Percentiles rank a stretch among this genome's conserved stretches.
phyloP scores from a whole-genome alignment of 192 early-diverging fungal species.

The Backusella tarrabulga region DNA sequence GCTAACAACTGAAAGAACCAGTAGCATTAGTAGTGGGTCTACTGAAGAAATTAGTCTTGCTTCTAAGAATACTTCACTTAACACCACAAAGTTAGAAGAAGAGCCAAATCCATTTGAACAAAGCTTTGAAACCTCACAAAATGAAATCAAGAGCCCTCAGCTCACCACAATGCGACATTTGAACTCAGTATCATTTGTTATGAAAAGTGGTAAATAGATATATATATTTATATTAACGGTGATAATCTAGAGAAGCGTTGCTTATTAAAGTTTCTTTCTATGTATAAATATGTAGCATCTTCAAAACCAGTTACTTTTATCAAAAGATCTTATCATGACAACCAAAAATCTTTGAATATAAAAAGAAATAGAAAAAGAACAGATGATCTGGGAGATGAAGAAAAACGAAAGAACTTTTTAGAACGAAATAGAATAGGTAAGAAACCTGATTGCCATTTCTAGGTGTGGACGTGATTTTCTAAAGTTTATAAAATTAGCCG shows the following conservation, averaged over 20 bases:
- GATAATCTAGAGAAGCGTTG: no score
- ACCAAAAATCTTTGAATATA: not conserved
- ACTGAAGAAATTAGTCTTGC: not conserved
- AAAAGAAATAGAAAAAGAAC: not conserved
- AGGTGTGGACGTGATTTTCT: not conserved
- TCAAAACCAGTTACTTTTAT: not conserved
- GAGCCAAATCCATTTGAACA: constrained; percentile 91
- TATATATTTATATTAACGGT: no score
- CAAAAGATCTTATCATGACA: not conserved
- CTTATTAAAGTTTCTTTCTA: no score
- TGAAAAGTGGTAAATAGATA: not conserved
- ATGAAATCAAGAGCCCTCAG: not conserved
- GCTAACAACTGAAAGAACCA: not conserved
- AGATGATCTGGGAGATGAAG: constrained; percentile 50
- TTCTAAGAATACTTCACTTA: not conserved
- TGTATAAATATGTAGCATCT: not conserved
- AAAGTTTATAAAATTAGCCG: constrained; percentile 48
- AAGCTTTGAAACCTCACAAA: constrained; percentile 53
- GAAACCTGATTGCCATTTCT: not conserved
- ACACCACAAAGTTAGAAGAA: constrained; percentile 62
- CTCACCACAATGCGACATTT: not conserved
- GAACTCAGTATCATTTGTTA: no score
- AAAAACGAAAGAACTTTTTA: constrained; percentile 80
- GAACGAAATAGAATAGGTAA: constrained; percentile 87
- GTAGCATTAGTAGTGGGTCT: not conserved